These are phyloP conservation scores for Jimgerdemannia lactiflua DNA, from an alignment of 192 early-diverging fungal species.

Conservation along the genomic window DNA sequence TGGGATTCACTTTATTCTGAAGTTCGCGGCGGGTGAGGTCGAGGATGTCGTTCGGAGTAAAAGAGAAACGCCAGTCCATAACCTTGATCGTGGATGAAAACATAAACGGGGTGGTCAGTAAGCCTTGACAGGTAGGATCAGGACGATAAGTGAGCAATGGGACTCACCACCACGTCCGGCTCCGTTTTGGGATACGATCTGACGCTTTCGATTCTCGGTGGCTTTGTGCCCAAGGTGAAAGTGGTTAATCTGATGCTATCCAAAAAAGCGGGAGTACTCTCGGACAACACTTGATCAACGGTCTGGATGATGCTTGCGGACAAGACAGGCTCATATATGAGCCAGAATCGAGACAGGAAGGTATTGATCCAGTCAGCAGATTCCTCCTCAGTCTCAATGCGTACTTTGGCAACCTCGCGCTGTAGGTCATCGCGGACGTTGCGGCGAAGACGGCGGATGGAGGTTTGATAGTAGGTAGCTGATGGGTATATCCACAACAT, in stretches of 20 bases:
- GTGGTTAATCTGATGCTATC: conserved; percentile 71
- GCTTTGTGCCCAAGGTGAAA: conserved; percentile 79
- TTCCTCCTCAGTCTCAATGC: conserved; percentile 50
- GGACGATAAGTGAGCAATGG: neutral
- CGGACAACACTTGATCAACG: conserved; percentile 72
- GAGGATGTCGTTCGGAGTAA: conserved; percentile 77
- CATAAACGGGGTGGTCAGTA: neutral
- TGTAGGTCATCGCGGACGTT: conserved; percentile 66
- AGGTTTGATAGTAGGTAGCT: conserved; percentile 74
- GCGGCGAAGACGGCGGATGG: conserved; percentile 65
- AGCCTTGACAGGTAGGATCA: neutral
- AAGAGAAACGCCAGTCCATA: conserved; percentile 91
- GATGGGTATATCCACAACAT: neutral
- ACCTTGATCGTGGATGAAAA: conserved; percentile 32
- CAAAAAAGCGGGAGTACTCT: conserved; percentile 76
- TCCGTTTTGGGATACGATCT: conserved; percentile 73
- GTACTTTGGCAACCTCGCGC: conserved; percentile 55
- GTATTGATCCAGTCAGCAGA: conserved; percentile 91
- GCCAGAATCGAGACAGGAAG: conserved; percentile 85
- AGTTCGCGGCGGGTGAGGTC: conserved; percentile 69
- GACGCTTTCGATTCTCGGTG: conserved; percentile 67
- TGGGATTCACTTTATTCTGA: conserved; percentile 76
- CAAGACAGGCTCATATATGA: conserved; percentile 86
- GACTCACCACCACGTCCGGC: conserved; percentile 63
- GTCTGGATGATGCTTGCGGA: conserved; percentile 67